Percentiles rank a stretch among this genome's conserved stretches.
phyloP scores from a whole-genome alignment of 1,284 basidiomycete genomes.

The Trichosporon coremiiforme region DNA sequence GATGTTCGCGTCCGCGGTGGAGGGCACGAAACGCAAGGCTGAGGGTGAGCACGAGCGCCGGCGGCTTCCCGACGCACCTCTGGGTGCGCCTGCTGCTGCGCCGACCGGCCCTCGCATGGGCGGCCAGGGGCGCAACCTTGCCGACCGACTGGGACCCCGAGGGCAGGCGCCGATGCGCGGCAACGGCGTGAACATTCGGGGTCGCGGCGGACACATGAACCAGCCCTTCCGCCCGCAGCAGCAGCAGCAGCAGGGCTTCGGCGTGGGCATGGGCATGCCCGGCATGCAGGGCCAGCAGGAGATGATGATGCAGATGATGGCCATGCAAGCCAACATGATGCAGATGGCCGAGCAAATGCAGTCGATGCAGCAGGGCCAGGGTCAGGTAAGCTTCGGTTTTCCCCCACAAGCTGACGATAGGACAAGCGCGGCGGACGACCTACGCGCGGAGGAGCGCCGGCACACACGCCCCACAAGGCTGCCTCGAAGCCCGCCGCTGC shows the following conservation, averaged over 20 bases:
- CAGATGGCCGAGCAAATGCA: slow-evolving; percentile 57
- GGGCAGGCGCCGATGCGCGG: slow-evolving; percentile 31
- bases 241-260: slow-evolving; percentile 24
- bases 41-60: slow-evolving; percentile 33
- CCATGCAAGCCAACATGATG: slow-evolving; percentile 57
- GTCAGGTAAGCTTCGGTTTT: slow-evolving; percentile 30
- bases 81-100: slow-evolving; percentile 27
- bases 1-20: slow-evolving; percentile 32
- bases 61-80: slow-evolving; percentile 28
- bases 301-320: slow-evolving; percentile 58
- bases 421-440: slow-evolving; percentile 17
- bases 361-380: slow-evolving; percentile 45
- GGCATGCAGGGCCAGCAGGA: slow-evolving; percentile 49
- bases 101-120: slow-evolving; percentile 32
- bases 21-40: slow-evolving; percentile 36
- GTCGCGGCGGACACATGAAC: slow-evolving; percentile 27
- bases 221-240: slow-evolving; percentile 27
- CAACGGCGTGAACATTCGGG: slow-evolving; percentile 33
- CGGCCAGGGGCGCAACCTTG: slow-evolving; percentile 31
- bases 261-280: slow-evolving; percentile 26
- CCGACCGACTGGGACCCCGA: slow-evolving; percentile 30
- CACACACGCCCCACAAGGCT: background rate
- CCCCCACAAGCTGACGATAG: slow-evolving; percentile 24
- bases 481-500: background rate
- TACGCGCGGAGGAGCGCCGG: background rate